Evolutionary conservation across 2,329 filamentous ascomycete genomes (phyloP).

Genomic region (Chaetomium strumarium): DNA sequence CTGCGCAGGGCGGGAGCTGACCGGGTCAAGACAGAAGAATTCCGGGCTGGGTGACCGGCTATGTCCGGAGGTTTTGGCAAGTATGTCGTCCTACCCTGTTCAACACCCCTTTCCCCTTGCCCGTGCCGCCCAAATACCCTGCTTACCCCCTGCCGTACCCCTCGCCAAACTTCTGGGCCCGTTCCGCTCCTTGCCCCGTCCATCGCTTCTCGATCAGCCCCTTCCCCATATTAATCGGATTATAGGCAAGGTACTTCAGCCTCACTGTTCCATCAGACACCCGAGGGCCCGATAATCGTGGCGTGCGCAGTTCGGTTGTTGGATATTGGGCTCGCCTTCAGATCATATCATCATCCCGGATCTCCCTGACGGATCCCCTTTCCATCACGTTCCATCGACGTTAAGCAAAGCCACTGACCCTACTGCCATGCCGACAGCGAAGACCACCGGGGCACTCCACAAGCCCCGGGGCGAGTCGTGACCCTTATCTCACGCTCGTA

Average conservation of each 20-base stretch:
- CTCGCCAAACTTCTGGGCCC: neutral
- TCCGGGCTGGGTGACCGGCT: constrained; percentile 86
- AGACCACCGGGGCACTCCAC: constrained; percentile 89
- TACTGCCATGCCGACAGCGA: constrained; percentile 50
- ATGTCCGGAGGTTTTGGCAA: constrained; percentile 97
- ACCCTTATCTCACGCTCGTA: constrained; percentile 81
- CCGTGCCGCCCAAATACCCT: neutral
- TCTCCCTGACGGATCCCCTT: neutral
- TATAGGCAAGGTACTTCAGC: constrained; percentile 28
- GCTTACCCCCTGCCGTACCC: neutral
- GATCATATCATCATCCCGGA: neutral
- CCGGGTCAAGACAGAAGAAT: constrained; percentile 64
- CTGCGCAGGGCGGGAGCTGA: constrained; percentile 18
- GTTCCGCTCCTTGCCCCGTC: neutral
- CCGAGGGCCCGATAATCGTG: neutral
- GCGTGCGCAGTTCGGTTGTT: neutral
- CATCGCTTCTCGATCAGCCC: neutral
- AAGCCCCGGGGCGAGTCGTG: constrained; percentile 82
- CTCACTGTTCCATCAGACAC: neutral
- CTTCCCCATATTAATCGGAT: constrained; percentile 12
- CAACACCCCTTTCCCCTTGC: neutral
- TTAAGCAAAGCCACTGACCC: neutral
- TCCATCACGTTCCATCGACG: neutral
- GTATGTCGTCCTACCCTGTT: constrained; percentile 40
- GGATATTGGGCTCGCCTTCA: neutral